Evolutionary conservation across 1,284 basidiomycete genomes (phyloP), one percentile per base, ranked within the genome.

Genomic region (Lentinus polychrous): DNA sequence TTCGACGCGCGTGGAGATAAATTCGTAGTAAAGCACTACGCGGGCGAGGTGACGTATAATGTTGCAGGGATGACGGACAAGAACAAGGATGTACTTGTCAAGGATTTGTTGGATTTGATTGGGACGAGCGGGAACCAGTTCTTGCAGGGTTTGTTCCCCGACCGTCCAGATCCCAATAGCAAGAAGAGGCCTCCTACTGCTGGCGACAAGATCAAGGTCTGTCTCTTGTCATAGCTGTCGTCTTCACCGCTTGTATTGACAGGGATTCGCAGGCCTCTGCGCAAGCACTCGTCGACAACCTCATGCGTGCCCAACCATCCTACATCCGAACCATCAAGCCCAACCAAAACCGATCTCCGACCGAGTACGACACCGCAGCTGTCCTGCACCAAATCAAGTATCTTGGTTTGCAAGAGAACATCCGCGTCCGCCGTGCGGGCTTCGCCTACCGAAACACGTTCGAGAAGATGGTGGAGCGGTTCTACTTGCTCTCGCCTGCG

Each of bases 301-400:
- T 97, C 52, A 95, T 94, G 92, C 89, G 86, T 54, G 91, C 93
- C 27, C 94, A 94, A 66, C 96, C 96, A 1, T 94, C 93, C 18
- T 99, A 99, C 70, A 99, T 99, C 57, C 91, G 96, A 54, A 99
- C 96, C 3, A 99, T 99, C 75, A 99, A 99, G 70, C 92, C 96
- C 10, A 99, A 99, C 67, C 91, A 97, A 74, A 96, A 98, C 65
- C 86, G 95, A 50, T 95, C 91, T 56, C 69, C 86, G 2, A 80
- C 81, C 6, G 96, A 99, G 70, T 99, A 96, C 66, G 94, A 99
- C 62, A 77, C 76, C 42, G 95, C 95, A 65, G 93, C 93, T 7
- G 91, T 99, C 54, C 74, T 99, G 38, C 95, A 99, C 72, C 96
- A 99, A 71, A 91, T 99, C 76, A 98, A 99, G 69, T 99, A 99